Conservation (phyloP, 441 rosid genomes). For the Breynia disticha region DNA sequence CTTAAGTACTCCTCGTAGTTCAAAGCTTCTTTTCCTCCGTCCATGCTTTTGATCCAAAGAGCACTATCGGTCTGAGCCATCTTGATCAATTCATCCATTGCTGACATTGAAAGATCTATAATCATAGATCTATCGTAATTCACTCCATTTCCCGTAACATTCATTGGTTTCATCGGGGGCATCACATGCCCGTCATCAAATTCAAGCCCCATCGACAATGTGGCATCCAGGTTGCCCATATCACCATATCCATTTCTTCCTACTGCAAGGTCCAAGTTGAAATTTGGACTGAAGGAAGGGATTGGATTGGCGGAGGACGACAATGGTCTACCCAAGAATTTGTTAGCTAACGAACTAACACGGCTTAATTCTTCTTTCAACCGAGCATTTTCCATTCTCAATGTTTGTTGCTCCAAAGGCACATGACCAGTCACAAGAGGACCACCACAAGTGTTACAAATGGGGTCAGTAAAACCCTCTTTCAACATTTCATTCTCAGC, state of each 20-base stretch:
- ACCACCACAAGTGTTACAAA: constrained; percentile 68
- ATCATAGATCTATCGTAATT: constrained; percentile 38
- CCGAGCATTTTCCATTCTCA: constrained; percentile 69
- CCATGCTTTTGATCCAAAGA: constrained; percentile 49
- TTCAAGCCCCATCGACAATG: constrained; percentile 33
- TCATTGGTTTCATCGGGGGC: constrained; percentile 16
- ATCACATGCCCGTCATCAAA: constrained; percentile 22
- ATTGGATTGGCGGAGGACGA: constrained; percentile 24
- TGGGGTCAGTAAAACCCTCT: constrained; percentile 53
- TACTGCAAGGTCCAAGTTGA: constrained; percentile 43
- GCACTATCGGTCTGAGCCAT: constrained; percentile 49
- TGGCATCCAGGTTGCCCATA: constrained; percentile 16
- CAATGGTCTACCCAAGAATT: constrained; percentile 59
- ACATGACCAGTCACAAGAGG: constrained; percentile 51
- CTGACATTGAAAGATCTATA: constrained; percentile 56
- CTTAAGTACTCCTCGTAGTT: constrained; percentile 63
- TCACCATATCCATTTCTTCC: constrained; percentile 38
- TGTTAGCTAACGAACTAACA: constrained; percentile 58
- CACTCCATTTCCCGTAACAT: constrained; percentile 19
- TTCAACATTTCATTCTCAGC: constrained; percentile 63
- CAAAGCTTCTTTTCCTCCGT: constrained; percentile 38
- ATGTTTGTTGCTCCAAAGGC: constrained; percentile 61
- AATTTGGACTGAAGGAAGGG: constrained; percentile 40
- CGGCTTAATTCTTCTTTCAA: constrained; percentile 66
- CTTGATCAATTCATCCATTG: constrained; percentile 71